Base-by-base conservation (phyloP, 2,329 filamentous ascomycete species). In the Epichloe scottii region DNA sequence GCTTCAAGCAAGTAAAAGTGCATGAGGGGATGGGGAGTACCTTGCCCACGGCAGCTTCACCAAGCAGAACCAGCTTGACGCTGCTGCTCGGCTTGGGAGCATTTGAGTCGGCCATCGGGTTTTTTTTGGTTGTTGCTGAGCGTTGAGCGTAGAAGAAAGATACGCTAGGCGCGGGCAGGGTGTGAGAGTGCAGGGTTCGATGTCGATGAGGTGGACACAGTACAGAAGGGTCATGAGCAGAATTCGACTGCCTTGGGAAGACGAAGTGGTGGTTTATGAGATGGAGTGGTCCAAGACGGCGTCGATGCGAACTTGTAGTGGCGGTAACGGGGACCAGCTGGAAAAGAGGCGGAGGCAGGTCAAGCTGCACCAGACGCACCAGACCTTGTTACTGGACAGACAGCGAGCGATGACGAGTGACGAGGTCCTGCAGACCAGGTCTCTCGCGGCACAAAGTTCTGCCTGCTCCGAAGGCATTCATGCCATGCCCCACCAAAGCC, bases 1-100 rank as follows among this genome's bases (percentile, higher is more conserved):
- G 7, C 15, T 23, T n/a, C 6, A 26, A 38, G 14, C 5, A 5
- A 7, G 14, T 17, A 7, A 23, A 34, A 41, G 17, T 5, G 44
- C 23, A 34, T n/a, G 17, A 49, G 26, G 11, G 37, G 30, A 12
- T 23, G 30, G 14, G n/a, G 26, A 17, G 11, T 75, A 95, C 93
- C 85, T 98, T 98, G 81, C 93, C 93, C 52, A 98, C 93, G 54
- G 93, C 93, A 57, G 93, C 93, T 74, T 98, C 93, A 60, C 93
- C 93, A 53, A 98, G 84, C 66, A 98, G 81, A 58, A 98, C 93
- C 60, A 98, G 85, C 84, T 98, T 98, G 69, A 98, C 93, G 75
- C 93, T 98, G 82, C 90, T 97, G 78, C 90, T 97, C 56, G 93
- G 93, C 76, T 97, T 98, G 55, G 89, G 86, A 66, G 78, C 75